Conservation (phyloP, 306 rosid species). For the Vicia villosa region DNA sequence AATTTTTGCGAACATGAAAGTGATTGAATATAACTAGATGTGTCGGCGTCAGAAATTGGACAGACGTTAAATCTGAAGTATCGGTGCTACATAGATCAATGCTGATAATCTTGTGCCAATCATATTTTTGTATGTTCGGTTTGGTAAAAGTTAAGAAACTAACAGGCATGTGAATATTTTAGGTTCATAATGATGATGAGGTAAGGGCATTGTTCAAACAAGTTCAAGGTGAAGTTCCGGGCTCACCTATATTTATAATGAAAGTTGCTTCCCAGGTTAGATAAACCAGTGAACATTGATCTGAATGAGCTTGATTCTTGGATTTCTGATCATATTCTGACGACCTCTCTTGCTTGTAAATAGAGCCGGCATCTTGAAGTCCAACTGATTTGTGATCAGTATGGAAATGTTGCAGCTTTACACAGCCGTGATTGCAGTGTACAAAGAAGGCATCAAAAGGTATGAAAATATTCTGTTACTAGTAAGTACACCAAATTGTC, state of each 20-base stretch:
- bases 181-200: constrained; percentile 99
- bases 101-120: constrained; percentile 6
- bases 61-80: not conserved
- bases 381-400: constrained; percentile 91
- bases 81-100: not conserved
- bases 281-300: constrained; percentile 41
- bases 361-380: constrained; percentile 99
- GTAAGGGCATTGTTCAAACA: constrained; percentile 98
- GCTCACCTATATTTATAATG: constrained; percentile 99
- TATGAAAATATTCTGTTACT: constrained; percentile 31
- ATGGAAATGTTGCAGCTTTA: constrained; percentile 98
- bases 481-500: constrained; percentile 10
- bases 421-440: constrained; percentile 99
- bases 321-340: constrained; percentile 41
- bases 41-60: not conserved
- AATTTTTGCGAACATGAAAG: not conserved
- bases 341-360: constrained; percentile 33
- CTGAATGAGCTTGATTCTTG: constrained; percentile 24
- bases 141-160: constrained; percentile 27
- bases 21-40: not conserved
- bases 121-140: constrained; percentile 23
- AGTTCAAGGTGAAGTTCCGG: constrained; percentile 99
- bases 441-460: constrained; percentile 99
- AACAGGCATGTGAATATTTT: constrained; percentile 34
- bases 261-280: constrained; percentile 98